Evolutionary conservation across 306 rosid genomes (phyloP), one percentile per base, ranked within the genome.

Genomic region (Datisca glomerata): DNA sequence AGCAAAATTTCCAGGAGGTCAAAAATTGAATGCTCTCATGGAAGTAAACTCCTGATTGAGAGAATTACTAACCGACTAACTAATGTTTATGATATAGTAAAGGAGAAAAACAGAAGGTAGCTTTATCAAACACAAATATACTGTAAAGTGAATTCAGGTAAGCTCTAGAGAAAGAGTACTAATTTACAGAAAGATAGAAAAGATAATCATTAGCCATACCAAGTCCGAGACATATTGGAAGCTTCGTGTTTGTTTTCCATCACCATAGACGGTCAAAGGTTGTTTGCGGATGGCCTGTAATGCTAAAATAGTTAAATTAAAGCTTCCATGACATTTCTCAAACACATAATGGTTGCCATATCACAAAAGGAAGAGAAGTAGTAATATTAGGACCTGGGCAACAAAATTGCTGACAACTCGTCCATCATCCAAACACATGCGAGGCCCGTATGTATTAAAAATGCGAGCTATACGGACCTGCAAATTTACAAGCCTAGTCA

Each of bases 371-470:
- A 6, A 11, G 15, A 20, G 2, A 43, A 19, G 1, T 12, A 20
- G 25, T 41, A 12, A 7, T 8, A 13, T 4, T n/a, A n/a, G 12
- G 49, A 86, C 96, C 94, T 86, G 96, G 31, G 96, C 96, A 70
- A 86, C 94, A 60, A 86, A 86, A 53, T 86, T 86, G 83, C 96
- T 86, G 27, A 86, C 96, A n/a, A 86, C 96, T 51, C 96, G 96
- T n/a, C 96, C 96, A 66, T 86, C 96, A 72, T 86, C 96, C 47
- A 86, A 69, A 62, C 96, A 86, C 96, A 86, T 86, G 39, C 96
- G 96, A 7, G 94, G 96, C 21, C 94, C 94, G 50, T 86, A 86
- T 2, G 96, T 86, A 59, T 86, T 86, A 54, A 86, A 86, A 60
- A 86, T 86, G 49, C 96, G 93, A 52, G 96, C 96, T 66, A 86